These are phyloP conservation scores for Phyllosticta capitalensis DNA, from an alignment of 2,329 filamentous ascomycete species.

Conservation along the genomic window DNA sequence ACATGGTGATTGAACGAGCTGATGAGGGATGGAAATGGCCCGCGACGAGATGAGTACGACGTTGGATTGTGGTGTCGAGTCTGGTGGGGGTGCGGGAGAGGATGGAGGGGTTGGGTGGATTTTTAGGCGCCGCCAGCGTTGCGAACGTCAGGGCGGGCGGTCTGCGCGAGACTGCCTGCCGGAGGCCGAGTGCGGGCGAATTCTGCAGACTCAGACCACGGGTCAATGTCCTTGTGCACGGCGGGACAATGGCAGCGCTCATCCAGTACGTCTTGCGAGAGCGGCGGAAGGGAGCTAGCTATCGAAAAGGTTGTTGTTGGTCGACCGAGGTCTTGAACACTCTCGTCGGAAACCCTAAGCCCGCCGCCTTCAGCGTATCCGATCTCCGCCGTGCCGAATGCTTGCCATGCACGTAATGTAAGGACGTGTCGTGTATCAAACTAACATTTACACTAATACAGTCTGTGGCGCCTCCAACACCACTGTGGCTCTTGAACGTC, in stretches of 20 bases:
- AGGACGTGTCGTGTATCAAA: background rate
- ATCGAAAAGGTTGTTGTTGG: background rate
- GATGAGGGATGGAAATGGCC: slow-evolving; percentile 27
- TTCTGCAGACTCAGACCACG: background rate
- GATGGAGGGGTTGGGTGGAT: slow-evolving; percentile 21
- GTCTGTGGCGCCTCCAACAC: slow-evolving; percentile 37
- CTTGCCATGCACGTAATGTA: background rate
- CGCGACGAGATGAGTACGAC: slow-evolving; percentile 29
- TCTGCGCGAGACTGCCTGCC: slow-evolving; percentile 25
- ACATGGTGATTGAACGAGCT: slow-evolving; percentile 23
- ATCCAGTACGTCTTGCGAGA: slow-evolving; percentile 5
- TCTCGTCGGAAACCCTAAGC: background rate
- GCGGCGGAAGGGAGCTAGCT: background rate
- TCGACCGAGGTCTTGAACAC: slow-evolving; percentile 8
- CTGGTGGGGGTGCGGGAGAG: slow-evolving; percentile 27
- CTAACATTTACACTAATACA: slow-evolving; percentile 29
- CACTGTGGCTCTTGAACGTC: slow-evolving; percentile 18
- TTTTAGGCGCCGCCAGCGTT: slow-evolving; percentile 29
- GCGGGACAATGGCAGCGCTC: background rate
- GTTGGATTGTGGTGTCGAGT: slow-evolving; percentile 30
- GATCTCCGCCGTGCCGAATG: background rate
- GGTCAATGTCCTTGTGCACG: slow-evolving; percentile 7
- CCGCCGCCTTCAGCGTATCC: background rate
- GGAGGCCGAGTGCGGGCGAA: background rate
- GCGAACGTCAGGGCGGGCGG: slow-evolving; percentile 27